These are phyloP conservation scores for Isabelozyma heimii DNA, from an alignment of 805 yeast genomes.

Conservation along the genomic window DNA sequence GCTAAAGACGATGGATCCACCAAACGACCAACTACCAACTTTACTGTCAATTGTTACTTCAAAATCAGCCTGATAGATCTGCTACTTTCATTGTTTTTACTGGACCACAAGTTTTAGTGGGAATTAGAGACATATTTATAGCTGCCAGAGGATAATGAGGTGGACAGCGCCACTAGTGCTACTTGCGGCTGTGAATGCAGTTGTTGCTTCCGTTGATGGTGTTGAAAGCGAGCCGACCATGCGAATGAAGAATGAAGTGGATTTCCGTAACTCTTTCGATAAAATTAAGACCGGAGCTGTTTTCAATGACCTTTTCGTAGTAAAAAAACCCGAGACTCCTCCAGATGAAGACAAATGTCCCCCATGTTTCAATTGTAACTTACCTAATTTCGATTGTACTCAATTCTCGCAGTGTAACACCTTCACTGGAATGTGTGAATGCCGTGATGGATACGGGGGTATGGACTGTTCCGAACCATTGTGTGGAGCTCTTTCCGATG, in stretches of 20 bases:
- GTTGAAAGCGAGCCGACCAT: not conserved
- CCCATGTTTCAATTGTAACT: constrained; percentile 92
- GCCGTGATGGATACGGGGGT: constrained; percentile 92
- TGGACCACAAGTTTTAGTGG: not conserved
- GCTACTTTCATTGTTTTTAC: not conserved
- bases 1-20: not conserved
- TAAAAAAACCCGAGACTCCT: constrained; percentile 1
- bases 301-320: constrained; percentile 20
- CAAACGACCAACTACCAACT: not conserved
- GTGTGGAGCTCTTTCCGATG: constrained; percentile 79
- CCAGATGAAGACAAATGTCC: constrained; percentile 55
- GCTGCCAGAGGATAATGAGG: no score
- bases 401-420: constrained; percentile 89
- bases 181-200: not conserved
- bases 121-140: no score
- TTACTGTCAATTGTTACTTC: not conserved
- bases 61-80: not conserved
- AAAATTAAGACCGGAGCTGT: constrained; percentile 18
- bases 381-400: constrained; percentile 85
- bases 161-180: no score
- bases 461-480: constrained; percentile 84
- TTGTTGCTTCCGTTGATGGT: not conserved
- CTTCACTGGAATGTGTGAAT: constrained; percentile 87
- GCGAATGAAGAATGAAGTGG: not conserved
- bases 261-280: constrained; percentile 12